Percentiles rank a stretch among this genome's conserved stretches.
Evolutionary conservation across 2,329 filamentous ascomycete genomes (phyloP).

Genomic region (Sclerotinia trifoliorum): DNA sequence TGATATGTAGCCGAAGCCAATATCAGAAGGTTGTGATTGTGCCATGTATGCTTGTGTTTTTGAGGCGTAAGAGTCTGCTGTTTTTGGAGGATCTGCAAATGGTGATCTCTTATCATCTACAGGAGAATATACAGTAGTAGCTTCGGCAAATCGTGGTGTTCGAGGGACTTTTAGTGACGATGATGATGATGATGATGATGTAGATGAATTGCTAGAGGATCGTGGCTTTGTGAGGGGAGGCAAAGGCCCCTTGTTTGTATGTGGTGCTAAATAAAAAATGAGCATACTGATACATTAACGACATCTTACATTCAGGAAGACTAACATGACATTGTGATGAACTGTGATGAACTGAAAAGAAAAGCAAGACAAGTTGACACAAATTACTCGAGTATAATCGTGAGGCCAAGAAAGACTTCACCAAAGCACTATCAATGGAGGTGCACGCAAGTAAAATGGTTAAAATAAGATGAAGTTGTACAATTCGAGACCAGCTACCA

Average conservation of each 20-base stretch:
- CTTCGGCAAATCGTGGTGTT: constrained; percentile 77
- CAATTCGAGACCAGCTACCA: constrained; percentile 41
- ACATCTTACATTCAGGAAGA: constrained; percentile 9
- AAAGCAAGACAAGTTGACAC: constrained; percentile 25
- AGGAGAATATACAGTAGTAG: constrained; percentile 75
- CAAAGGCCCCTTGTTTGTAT: constrained; percentile 36
- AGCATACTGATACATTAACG: constrained; percentile 17
- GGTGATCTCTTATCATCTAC: constrained; percentile 57
- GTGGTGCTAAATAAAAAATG: constrained; percentile 23
- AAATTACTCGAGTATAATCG: constrained; percentile 20
- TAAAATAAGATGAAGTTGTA: constrained; percentile 34
- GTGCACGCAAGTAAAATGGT: constrained; percentile 27
- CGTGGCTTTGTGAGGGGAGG: constrained; percentile 33
- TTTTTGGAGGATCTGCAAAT: constrained; percentile 59
- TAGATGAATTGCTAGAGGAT: constrained; percentile 46
- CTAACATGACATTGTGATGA: constrained; percentile 34
- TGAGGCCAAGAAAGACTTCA: constrained; percentile 18
- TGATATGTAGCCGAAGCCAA: constrained; percentile 88
- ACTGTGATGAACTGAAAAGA: constrained; percentile 24
- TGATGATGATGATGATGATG: constrained; percentile 40
- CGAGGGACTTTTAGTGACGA: constrained; percentile 61
- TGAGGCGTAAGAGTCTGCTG: constrained; percentile 30
- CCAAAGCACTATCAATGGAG: constrained; percentile 17
- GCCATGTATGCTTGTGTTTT: constrained; percentile 50
- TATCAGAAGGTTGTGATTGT: constrained; percentile 74